These are phyloP conservation scores for Helichrysum umbraculigerum DNA, from an alignment of 129 eudicot species.

Conservation along the genomic window DNA sequence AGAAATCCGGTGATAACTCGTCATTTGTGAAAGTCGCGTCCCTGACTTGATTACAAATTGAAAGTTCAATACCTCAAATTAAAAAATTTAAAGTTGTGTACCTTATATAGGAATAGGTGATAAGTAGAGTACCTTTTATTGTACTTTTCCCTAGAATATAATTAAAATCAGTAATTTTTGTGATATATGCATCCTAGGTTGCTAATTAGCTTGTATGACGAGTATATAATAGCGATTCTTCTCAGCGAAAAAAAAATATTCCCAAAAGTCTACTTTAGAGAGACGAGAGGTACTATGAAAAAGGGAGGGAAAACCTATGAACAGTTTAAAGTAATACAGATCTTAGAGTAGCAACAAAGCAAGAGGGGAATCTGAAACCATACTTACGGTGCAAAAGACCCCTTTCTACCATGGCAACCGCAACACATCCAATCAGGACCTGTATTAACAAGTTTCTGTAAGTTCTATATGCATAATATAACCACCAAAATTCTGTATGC, in stretches of 20 bases:
- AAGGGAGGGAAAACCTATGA: neutral
- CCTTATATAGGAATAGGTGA: no score
- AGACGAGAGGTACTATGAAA: no score
- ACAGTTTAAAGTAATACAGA: neutral
- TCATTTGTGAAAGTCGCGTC: no score
- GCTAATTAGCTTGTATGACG: neutral
- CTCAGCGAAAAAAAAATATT: neutral
- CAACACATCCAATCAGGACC: conserved; percentile 94
- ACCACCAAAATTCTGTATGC: conserved; percentile 19
- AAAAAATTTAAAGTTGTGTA: no score
- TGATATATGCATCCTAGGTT: neutral
- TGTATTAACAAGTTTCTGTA: conserved; percentile 30
- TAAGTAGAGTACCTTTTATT: no score
- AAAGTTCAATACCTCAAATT: no score
- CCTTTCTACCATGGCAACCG: conserved; percentile 88
- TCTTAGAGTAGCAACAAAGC: neutral
- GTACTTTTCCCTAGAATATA: no score
- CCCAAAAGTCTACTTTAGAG: no score
- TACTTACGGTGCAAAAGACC: conserved; percentile 86
- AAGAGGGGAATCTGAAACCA: conserved; percentile 7
- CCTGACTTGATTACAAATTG: no score
- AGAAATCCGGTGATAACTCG: no score
- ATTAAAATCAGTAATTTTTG: no score
- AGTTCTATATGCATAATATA: neutral
- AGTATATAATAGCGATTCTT: neutral